These are phyloP conservation scores for Chaetomium cochliodes DNA, from an alignment of 495 filamentous ascomycete species.

Conservation along the genomic window DNA sequence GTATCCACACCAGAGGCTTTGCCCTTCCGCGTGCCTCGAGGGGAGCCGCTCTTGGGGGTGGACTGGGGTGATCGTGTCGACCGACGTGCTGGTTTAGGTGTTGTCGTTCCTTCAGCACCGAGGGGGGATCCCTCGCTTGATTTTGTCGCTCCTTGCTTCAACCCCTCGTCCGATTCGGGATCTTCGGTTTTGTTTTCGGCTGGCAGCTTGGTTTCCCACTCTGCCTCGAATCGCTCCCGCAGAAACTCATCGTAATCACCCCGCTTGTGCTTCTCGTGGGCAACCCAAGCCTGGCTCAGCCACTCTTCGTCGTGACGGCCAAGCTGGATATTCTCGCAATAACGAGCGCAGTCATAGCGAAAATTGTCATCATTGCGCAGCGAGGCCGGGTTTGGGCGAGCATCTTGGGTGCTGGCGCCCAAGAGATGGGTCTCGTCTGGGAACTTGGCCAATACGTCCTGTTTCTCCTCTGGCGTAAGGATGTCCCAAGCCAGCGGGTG, in stretches of 20 bases:
- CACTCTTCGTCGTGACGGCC: constrained; percentile 67
- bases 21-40: not conserved
- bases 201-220: constrained; percentile 65
- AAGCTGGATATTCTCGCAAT: constrained; percentile 53
- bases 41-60: not conserved
- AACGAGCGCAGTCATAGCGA: constrained; percentile 44
- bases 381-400: constrained; percentile 38
- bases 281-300: constrained; percentile 61
- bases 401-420: constrained; percentile 32
- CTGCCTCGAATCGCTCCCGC: constrained; percentile 61
- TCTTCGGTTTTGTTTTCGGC: not conserved
- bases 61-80: not conserved
- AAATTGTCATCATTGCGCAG: constrained; percentile 49
- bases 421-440: constrained; percentile 49
- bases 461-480: constrained; percentile 55
- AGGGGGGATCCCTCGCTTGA: not conserved
- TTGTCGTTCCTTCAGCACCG: not conserved
- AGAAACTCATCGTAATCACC: constrained; percentile 73
- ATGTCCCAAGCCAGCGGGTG: constrained; percentile 58
- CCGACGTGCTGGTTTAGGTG: not conserved
- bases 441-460: constrained; percentile 55
- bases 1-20: not conserved
- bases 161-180: constrained; percentile 1
- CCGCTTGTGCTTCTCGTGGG: constrained; percentile 58
- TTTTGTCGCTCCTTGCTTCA: not conserved